These are phyloP conservation scores for Rhodotorula graminis DNA, from an alignment of 768 basidiomycete genomes.

Conservation along the genomic window DNA sequence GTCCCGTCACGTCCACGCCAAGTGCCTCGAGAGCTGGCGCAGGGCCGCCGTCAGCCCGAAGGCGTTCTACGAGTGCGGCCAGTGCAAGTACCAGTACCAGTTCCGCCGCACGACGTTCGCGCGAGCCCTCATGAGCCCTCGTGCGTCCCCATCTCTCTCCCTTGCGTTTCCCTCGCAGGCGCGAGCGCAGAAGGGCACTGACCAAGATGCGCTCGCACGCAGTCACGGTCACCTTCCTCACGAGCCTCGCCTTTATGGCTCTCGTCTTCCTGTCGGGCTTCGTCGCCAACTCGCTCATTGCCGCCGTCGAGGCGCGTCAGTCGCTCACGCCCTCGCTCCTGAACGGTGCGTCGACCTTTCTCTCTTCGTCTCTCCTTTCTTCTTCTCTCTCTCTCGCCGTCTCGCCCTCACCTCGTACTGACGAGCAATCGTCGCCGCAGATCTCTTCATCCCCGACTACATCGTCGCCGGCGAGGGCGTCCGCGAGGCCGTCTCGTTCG, in stretches of 20 bases:
- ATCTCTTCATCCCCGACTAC: slow-evolving; percentile 30
- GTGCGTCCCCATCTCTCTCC: background rate
- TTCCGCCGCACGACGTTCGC: slow-evolving; percentile 12
- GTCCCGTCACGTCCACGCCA: slow-evolving; percentile 16
- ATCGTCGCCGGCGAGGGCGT: slow-evolving; percentile 32
- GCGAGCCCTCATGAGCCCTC: background rate
- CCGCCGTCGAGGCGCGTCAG: slow-evolving; percentile 7
- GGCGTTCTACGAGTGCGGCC: slow-evolving; percentile 20
- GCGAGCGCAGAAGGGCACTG: too few species aligned
- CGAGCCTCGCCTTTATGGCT: slow-evolving; percentile 1
- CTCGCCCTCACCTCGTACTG: background rate
- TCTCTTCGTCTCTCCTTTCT: too few species aligned
- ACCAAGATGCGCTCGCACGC: too few species aligned
- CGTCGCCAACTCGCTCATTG: slow-evolving; percentile 31
- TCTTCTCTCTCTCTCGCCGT: background rate
- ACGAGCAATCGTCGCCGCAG: background rate
- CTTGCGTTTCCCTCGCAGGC: too few species aligned
- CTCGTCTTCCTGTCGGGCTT: slow-evolving; percentile 28
- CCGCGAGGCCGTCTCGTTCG: slow-evolving; percentile 31
- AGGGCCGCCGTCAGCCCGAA: background rate
- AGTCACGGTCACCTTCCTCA: slow-evolving; percentile 23
- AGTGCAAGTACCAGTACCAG: slow-evolving; percentile 11
- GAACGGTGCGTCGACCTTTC: slow-evolving; percentile 1
- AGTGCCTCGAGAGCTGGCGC: slow-evolving; percentile 25
- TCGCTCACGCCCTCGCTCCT: background rate